These are phyloP conservation scores for Euphrasia arctica DNA, from an alignment of 305 asterid genomes.

Conservation along the genomic window DNA sequence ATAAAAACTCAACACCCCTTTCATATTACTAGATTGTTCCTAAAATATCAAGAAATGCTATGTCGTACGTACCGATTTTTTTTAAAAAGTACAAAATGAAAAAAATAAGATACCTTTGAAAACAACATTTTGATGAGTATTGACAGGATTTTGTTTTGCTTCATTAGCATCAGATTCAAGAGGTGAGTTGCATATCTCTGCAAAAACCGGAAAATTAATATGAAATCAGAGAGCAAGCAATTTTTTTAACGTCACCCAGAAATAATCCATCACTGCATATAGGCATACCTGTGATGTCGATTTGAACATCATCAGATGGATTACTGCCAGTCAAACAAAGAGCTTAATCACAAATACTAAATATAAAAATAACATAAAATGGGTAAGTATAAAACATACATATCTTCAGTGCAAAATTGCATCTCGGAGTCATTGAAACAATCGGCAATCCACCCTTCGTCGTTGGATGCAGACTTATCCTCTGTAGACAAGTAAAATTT, in stretches of 20 bases:
- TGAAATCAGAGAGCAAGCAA: background rate
- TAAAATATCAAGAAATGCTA: background rate
- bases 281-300: slow-evolving; percentile 47
- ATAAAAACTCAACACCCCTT: background rate
- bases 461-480: slow-evolving; percentile 37
- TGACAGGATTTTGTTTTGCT: slow-evolving; percentile 42
- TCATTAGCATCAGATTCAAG: slow-evolving; percentile 37
- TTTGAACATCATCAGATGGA: slow-evolving; percentile 49
- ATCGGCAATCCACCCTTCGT: slow-evolving; percentile 72
- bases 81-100: background rate
- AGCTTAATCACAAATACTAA: background rate
- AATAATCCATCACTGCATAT: background rate
- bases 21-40: background rate
- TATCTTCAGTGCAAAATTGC: slow-evolving; percentile 29
- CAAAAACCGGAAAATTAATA: slow-evolving; percentile 18
- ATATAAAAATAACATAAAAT: background rate
- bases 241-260: background rate
- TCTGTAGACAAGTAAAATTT: slow-evolving; percentile 29
- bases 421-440: slow-evolving; percentile 57
- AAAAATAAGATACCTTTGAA: slow-evolving; percentile 52
- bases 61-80: background rate
- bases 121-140: slow-evolving; percentile 43
- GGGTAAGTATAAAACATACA: slow-evolving; percentile 25
- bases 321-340: slow-evolving; percentile 34
- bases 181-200: slow-evolving; percentile 50